These are phyloP conservation scores for Leccinum ponderosum DNA, from an alignment of 1,284 basidiomycete species.

Conservation along the genomic window DNA sequence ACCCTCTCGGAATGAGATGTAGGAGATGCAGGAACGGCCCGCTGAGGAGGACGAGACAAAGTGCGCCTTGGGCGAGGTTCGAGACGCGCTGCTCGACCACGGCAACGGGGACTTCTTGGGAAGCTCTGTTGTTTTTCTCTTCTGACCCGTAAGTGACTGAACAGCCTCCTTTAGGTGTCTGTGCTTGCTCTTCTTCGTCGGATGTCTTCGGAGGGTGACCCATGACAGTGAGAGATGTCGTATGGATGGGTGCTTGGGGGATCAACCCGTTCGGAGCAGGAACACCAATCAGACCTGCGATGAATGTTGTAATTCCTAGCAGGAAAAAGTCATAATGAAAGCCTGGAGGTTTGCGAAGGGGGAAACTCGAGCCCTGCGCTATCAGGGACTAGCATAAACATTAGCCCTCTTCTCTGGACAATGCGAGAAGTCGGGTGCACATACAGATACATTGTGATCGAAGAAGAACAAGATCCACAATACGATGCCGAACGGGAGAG, in stretches of 20 bases:
- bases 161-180: slow-evolving; percentile 1
- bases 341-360: slow-evolving; percentile 88
- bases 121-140: slow-evolving; percentile 29
- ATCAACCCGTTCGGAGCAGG: slow-evolving; percentile 96
- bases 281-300: slow-evolving; percentile 87
- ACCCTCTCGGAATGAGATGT: slow-evolving; percentile 76
- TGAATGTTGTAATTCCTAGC: slow-evolving; percentile 91
- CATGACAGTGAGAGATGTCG: slow-evolving; percentile 82
- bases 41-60: slow-evolving; percentile 80
- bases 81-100: slow-evolving; percentile 91
- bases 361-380: slow-evolving; percentile 90
- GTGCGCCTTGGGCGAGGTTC: slow-evolving; percentile 80
- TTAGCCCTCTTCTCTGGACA: neutral
- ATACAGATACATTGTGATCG: slow-evolving; percentile 82
- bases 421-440: slow-evolving; percentile 22
- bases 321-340: slow-evolving; percentile 92
- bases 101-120: slow-evolving; percentile 65
- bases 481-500: slow-evolving; percentile 71
- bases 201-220: slow-evolving; percentile 47
- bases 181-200: slow-evolving; percentile 41
- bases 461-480: slow-evolving; percentile 78
- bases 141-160: slow-evolving; percentile 6
- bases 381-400: slow-evolving; percentile 68
- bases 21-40: slow-evolving; percentile 83
- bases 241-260: slow-evolving; percentile 96